Base-by-base conservation (phyloP, 352 stramenopile genomes). In the Elongisporangium prolatum region DNA sequence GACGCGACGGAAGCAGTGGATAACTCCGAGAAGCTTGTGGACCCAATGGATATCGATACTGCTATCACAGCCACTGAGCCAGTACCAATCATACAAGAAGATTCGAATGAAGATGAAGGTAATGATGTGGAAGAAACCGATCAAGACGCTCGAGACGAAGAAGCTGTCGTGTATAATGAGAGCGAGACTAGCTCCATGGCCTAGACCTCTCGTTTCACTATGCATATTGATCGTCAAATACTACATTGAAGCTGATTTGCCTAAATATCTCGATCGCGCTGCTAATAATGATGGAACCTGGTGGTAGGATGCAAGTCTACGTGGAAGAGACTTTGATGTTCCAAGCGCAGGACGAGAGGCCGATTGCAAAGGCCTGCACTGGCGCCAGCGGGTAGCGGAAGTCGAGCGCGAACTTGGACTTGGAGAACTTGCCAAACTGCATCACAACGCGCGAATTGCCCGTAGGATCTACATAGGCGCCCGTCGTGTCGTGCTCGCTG, bases 381-480 rank as follows among this genome's bases (percentile, higher is more conserved):
- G 85, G 81, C 11, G 85, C 87, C 21, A 96, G 65, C 6, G 86
- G 88, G 73, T 89, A 89, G 48, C 82, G 79, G 64, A 95, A 96
- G 64, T 96, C 88, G 21, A 96, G 75, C 11, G 80, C 83, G 58
- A 95, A 96, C 54, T 93, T 92, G 56, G 80, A 84, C 60, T 89
- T 92, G 51, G 77, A 86, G 52, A 87, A 91, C 66, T 96, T 96
- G 63, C 88, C 88, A 57, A 96, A 93, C 70, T 96, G 88, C 71
- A 96, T 88, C 17, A 93, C 59, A 8, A 90, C 72, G 63, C 73
- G 72, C 61, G 83, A 89, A 52, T 60, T 73, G 54, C 68, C 71
- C 14, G 61, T 77, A 4, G 74, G 69, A 54, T 89, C 79, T 0
- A 57, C 24, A 0, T 56, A 50, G 11, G 59, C 21, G 21, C 48